Base-by-base conservation (phyloP, 805 yeast species). In the Brettanomyces bruxellensis region DNA sequence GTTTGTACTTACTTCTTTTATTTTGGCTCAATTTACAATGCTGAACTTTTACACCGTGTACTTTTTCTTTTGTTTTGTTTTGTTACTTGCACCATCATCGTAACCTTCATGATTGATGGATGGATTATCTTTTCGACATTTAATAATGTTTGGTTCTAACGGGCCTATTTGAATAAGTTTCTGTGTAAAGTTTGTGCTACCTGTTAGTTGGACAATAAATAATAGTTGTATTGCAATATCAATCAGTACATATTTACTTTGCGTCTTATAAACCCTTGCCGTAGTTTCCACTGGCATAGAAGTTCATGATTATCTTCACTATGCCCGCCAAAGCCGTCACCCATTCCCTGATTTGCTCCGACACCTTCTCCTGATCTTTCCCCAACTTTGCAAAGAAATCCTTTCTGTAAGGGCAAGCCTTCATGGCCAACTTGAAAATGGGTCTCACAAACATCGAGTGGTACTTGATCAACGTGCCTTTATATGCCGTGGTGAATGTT, bases 351-450 rank as follows among this genome's bases (percentile, higher is more conserved):
- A 89, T 71, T 66, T 88, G 89, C 51, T 66, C 70, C 36, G 65
- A 56, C 23, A 89, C 95, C 59, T 75, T 76, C 34, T 68, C 81
- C 62, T 80, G 83, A 62, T 83, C 88, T 23, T 73, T 73, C 47
- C 96, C 96, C 56, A 88, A 75, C 70, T 87, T 88, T 49, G 65
- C 81, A 59, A 86, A 88, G 61, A 88, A 86, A 60, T 81, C 95
- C 62, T 78, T 79, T 70, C 95, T 79, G 68, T 86, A 89, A 11
- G 96, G 96, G 66, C 95, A 86, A 2, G 95, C 95, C 66, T 85
- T 86, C 96, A 88, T 89, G 43, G 96, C 96, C 62, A 89, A 73
- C 68, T 86, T 86, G 77, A 88, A 88, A 45, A 89, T 79, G 25
- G 95, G 95, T 60, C 83, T 84, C 51, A 88, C 73, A 58, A 88